These are phyloP conservation scores for Otatea glauca DNA, from an alignment of 176 grass and related monocot species.

Conservation along the genomic window DNA sequence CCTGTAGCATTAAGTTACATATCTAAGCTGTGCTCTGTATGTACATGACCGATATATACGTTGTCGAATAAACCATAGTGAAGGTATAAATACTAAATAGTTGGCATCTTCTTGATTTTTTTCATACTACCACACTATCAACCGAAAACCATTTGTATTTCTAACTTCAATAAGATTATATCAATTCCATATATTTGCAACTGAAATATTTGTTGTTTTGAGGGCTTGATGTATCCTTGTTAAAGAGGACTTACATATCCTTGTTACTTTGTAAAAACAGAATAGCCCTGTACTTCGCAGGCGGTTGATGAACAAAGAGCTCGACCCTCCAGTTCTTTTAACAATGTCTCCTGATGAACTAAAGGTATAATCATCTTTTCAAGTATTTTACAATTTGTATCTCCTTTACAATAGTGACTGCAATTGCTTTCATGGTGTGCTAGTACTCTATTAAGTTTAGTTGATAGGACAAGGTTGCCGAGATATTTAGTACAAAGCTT, in stretches of 20 bases:
- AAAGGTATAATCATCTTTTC: slow-evolving; percentile 61
- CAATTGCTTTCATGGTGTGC: slow-evolving; percentile 20
- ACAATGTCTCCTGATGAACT: slow-evolving; percentile 91
- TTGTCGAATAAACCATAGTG: not conserved
- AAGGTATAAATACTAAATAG: slow-evolving; percentile 18
- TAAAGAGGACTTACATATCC: not conserved
- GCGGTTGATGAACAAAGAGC: slow-evolving; percentile 81
- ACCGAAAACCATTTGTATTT: not conserved
- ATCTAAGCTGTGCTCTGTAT: not conserved
- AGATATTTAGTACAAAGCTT: not conserved
- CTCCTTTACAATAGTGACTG: not conserved
- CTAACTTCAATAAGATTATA: slow-evolving; percentile 14
- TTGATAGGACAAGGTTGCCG: not conserved
- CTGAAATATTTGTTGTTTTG: not conserved
- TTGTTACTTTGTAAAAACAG: slow-evolving; percentile 59
- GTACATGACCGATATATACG: slow-evolving; percentile 27
- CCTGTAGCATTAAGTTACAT: not conserved
- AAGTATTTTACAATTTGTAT: slow-evolving; percentile 36
- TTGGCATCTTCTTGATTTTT: not conserved
- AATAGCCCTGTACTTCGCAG: slow-evolving; percentile 63
- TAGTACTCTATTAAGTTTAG: slow-evolving; percentile 27
- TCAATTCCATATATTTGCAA: not conserved
- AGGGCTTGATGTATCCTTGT: not conserved
- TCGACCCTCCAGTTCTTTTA: slow-evolving; percentile 79
- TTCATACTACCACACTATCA: not conserved